Conservation (phyloP, 352 stramenopile genomes). For the Globisporangium solare region DNA sequence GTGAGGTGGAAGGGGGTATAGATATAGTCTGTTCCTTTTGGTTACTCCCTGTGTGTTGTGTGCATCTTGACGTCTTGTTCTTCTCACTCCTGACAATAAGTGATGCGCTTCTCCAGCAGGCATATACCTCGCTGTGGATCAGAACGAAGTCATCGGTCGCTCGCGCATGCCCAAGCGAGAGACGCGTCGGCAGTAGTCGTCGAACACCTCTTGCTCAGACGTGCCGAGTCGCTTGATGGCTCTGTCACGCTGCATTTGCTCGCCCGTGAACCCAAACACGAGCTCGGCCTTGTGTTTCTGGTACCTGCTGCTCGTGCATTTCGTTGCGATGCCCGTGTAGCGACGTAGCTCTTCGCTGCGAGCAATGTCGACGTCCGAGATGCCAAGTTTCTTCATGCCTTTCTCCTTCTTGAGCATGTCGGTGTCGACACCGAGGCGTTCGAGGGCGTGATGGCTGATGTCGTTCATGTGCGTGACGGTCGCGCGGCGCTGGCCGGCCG, state of each 20-base stretch:
- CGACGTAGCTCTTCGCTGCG: constrained; percentile 47
- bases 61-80: too few relatives aligned
- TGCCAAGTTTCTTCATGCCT: constrained; percentile 72
- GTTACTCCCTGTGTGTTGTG: too few relatives aligned
- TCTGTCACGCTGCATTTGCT: constrained; percentile 56
- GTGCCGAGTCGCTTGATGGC: constrained; percentile 54
- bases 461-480: constrained; percentile 20
- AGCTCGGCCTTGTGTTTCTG: constrained; percentile 37
- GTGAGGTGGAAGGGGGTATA: too few relatives aligned
- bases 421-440: constrained; percentile 51
- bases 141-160: constrained; percentile 12
- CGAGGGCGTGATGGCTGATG: constrained; percentile 43
- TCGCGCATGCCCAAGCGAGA: constrained; percentile 37
- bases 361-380: constrained; percentile 57
- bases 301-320: constrained; percentile 13
- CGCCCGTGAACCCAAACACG: constrained; percentile 57
- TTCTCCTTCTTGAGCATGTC: constrained; percentile 72
- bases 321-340: constrained; percentile 41
- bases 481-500: constrained; percentile 16
- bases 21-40: too few relatives aligned
- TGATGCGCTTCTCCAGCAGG: neutral
- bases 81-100: too few relatives aligned
- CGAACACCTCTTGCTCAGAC: constrained; percentile 56
- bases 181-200: constrained; percentile 49
- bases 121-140: neutral